phyloP scores from a whole-genome alignment of 1,284 basidiomycete genomes.

The Naganishia sp. region DNA sequence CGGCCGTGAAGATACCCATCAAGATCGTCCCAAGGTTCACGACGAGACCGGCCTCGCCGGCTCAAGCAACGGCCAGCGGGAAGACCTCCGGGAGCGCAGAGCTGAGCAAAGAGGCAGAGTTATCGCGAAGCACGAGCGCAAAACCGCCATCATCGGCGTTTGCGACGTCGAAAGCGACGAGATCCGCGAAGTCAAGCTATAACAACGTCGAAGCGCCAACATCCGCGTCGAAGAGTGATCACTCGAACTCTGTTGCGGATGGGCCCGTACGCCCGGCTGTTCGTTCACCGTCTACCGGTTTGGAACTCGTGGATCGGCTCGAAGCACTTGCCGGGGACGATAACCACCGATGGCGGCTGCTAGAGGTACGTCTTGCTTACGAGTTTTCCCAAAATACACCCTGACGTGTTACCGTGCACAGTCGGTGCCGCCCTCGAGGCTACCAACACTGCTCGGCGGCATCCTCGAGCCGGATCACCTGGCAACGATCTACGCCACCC shows the following conservation, averaged over 20 bases:
- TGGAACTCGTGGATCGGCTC: constrained; percentile 31
- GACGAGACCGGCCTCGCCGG: constrained; percentile 3
- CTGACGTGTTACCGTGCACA: neutral
- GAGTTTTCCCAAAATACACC: neutral
- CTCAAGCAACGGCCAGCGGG: neutral
- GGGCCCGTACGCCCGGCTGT: too few species aligned
- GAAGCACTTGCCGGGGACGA: neutral
- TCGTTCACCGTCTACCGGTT: constrained; percentile 13
- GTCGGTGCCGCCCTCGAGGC: constrained; percentile 5
- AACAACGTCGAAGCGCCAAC: neutral
- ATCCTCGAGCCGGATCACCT: constrained; percentile 49
- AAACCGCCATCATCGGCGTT: neutral
- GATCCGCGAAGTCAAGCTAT: constrained; percentile 1
- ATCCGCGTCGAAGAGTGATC: too few species aligned
- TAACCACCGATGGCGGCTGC: constrained; percentile 23
- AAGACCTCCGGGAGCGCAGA: too few species aligned
- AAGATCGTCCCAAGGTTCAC: constrained; percentile 31
- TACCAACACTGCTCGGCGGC: constrained; percentile 35
- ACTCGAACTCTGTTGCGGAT: too few species aligned
- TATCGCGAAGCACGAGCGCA: too few species aligned
- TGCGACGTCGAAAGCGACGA: constrained; percentile 3
- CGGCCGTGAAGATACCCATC: constrained; percentile 25
- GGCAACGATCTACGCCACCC: constrained; percentile 36
- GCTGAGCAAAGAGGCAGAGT: too few species aligned
- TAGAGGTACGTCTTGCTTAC: constrained; percentile 16